Base-by-base conservation (phyloP, 2,329 filamentous ascomycete genomes). In the Pseudocercospora cruenta region DNA sequence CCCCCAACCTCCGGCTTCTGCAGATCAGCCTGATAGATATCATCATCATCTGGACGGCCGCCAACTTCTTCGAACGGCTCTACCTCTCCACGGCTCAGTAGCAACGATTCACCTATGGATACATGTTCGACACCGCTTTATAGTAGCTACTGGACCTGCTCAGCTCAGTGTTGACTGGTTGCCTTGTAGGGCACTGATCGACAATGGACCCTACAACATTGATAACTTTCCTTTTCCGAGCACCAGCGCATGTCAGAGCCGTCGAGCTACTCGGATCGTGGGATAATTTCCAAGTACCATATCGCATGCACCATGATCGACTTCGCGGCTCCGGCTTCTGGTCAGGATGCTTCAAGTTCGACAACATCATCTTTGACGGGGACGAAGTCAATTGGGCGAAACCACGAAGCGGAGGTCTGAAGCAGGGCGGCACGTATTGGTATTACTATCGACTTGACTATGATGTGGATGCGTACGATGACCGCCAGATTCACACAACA, bases 361-460 rank as follows among this genome's bases (percentile, higher is more conserved):
- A 90, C 69, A 88, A 95, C 78, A 95, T 96, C 75, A 88, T 92
- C 73, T 93, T 90, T 73, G 92, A 96, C 79, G 92, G 93, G 64
- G 85, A 90, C 67, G 77, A 83, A 58, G 79, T 82, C 19, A 74
- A 81, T 71, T 83, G 81, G 60, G 79, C 78, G 24, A 80, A 83
- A 36, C 87, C 87, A 72, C 87, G 92, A 73, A 87, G 87, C 71
- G 93, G 93, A 65, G 94, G 91, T 60, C 85, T 97, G 70, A 95
- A 91, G 79, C 97, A 97, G 91, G 94, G 94, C 53, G 88, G 91
- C 67, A 95, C 90, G 16, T 97, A 97, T 80, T 97, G 94, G 86
- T 98, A 96, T 83, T 97, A 95, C 91, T 97, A 97, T 80, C 88
- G 94, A 76, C 79, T 97, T 49, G 89, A 97, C 78, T 89, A 90